Base-by-base conservation (phyloP, 208 protist genomes). In the Blastocrithidia nonstop region DNA sequence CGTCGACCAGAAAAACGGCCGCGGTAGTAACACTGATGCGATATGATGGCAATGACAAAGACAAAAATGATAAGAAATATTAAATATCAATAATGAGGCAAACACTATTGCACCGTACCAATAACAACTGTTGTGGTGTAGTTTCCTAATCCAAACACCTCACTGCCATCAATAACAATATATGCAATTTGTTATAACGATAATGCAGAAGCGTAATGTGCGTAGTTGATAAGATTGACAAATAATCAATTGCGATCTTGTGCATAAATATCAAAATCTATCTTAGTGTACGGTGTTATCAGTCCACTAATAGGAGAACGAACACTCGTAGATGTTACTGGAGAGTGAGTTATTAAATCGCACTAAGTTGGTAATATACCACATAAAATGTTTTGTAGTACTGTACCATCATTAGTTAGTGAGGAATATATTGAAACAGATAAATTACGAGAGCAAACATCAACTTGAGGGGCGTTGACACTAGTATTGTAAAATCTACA, bases 31-130 rank as follows among this genome's bases (percentile, higher is more conserved):
- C 71, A 52, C 5, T 54, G 45, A 19, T 83, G 66, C 6, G 50
- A 65, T 20, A 63, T 9, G 36, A 86, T 69, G 4, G 81, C 33
- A 39, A 75, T 45, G n/a, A 85, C 44, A 17, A 76, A 77, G 26
- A 80, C 38, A 11, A 81, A 43, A 20, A 87, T 56, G 31, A 90
- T 63, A n/a, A 87, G 52, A 20, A 90, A 90, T 33, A 87, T 77
- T 20, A 87, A 54, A 31, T 87, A 90, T 77, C 81, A 90, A 50
- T 74, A 76, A n/a, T 71, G 64, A 9, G 45, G 40, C 28, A 61
- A 28, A 33, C 81, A 90, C 37, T 59, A 29, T 15, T 23, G 36
- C 20, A 58, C 48, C 27, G 47, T 70, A n/a, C 73, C 71, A 15
- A 43, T 35, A 1, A 49, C 29, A 3, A 42, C 56, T 15, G 66